These are phyloP conservation scores for Boletus barrowsii DNA, from an alignment of 768 basidiomycete species.

Conservation along the genomic window DNA sequence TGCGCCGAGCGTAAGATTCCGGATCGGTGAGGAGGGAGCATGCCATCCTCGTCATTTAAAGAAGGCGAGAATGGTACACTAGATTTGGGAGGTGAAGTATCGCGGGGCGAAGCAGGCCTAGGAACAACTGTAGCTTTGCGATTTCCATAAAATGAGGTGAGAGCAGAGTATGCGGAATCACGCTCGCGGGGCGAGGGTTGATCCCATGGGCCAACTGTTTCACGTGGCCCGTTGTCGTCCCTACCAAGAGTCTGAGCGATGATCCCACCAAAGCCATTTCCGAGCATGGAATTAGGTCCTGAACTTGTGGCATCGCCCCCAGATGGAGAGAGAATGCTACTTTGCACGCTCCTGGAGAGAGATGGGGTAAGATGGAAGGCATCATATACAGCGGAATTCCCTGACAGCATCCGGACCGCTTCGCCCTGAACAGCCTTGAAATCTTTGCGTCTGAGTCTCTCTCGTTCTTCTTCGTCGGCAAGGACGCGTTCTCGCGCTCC, in stretches of 20 bases:
- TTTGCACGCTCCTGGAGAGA: constrained; percentile 26
- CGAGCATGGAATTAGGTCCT: constrained; percentile 21
- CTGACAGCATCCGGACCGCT: constrained; percentile 37
- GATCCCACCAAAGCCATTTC: constrained; percentile 24
- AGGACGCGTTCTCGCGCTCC: constrained; percentile 61
- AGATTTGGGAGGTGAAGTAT: constrained; percentile 26
- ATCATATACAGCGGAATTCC: constrained; percentile 58
- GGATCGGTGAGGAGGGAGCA: constrained; percentile 32
- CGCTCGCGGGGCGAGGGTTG: constrained; percentile 33
- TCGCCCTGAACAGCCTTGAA: constrained; percentile 39
- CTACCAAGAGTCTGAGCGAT: constrained; percentile 25
- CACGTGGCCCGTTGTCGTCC: constrained; percentile 24
- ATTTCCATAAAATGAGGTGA: constrained; percentile 27
- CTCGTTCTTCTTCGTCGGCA: constrained; percentile 55
- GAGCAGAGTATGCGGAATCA: constrained; percentile 20
- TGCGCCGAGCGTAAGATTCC: constrained; percentile 28
- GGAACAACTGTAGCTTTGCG: constrained; percentile 25
- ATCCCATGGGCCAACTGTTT: constrained; percentile 33
- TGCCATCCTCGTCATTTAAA: constrained; percentile 29
- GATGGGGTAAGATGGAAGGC: constrained; percentile 68
- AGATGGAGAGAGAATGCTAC: constrained; percentile 20
- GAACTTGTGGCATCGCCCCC: constrained; percentile 15
- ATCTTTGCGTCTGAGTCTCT: constrained; percentile 53
- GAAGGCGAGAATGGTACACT: constrained; percentile 23
- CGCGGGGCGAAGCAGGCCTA: constrained; percentile 27